Conservation (phyloP, 176 grass and related monocot species). For the Bromus sterilis region DNA sequence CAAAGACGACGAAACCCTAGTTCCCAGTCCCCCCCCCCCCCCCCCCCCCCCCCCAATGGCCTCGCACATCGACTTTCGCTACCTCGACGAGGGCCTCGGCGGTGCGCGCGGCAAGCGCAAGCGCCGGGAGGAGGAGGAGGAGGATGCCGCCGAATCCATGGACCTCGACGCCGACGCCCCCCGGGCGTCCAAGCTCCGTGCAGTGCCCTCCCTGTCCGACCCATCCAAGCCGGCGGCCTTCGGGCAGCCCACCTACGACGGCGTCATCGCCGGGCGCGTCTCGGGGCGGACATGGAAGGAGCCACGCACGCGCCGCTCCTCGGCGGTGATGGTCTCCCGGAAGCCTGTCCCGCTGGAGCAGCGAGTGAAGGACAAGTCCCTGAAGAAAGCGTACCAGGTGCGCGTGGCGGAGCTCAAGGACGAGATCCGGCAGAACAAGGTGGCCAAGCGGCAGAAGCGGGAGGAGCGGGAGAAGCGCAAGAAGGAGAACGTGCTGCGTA, state of each 20-base stretch:
- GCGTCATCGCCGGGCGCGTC: slow-evolving; percentile 71
- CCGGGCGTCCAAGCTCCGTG: slow-evolving; percentile 60
- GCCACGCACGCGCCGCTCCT: slow-evolving; percentile 62
- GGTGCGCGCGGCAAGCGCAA: slow-evolving; percentile 80
- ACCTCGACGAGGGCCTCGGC: slow-evolving; percentile 89
- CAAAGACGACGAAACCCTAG: neutral
- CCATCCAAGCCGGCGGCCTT: slow-evolving; percentile 75
- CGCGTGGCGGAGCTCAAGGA: slow-evolving; percentile 84
- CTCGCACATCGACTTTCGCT: slow-evolving; percentile 79
- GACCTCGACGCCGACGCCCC: slow-evolving; percentile 43
- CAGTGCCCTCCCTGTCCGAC: slow-evolving; percentile 57
- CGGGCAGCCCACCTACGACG: slow-evolving; percentile 78
- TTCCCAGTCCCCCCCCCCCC: neutral
- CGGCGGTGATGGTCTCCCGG: slow-evolving; percentile 47
- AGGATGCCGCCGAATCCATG: slow-evolving; percentile 39
- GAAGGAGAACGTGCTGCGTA: slow-evolving; percentile 69
- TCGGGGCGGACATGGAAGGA: slow-evolving; percentile 93
- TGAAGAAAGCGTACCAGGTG: slow-evolving; percentile 73
- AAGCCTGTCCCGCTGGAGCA: slow-evolving; percentile 60
- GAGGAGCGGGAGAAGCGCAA: slow-evolving; percentile 96
- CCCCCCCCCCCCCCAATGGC: slow-evolving; percentile 45
- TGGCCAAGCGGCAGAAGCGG: slow-evolving; percentile 61
- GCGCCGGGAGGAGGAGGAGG: slow-evolving; percentile 27
- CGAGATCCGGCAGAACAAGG: slow-evolving; percentile 78
- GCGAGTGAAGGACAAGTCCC: slow-evolving; percentile 66